Evolutionary conservation across 352 stramenopile genomes (phyloP), one percentile per base, ranked within the genome.

Genomic region (Globisporangium lucens): DNA sequence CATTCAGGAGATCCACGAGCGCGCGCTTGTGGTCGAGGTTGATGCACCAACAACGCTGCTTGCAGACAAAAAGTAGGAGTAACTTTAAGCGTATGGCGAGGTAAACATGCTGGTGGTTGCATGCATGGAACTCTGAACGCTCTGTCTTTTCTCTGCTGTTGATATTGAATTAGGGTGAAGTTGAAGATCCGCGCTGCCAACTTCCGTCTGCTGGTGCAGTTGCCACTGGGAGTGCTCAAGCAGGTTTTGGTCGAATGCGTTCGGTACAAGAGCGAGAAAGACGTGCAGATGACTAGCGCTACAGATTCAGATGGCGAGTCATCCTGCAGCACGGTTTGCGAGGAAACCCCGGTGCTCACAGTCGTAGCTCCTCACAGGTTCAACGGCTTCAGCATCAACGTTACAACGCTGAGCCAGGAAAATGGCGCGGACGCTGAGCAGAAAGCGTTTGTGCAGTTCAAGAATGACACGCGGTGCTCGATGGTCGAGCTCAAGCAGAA

Each of bases 221-320:
- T 78, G n/a, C 74, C 79, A 1, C 30, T 89, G 1, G 15, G 47
- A 13, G 29, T 66, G 17, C 46, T 87, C 24, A 87, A 86, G 55
- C 69, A 58, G 3, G 52, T 76, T 15, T 22, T 83, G 15, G 8
- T 82, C 27, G 41, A 36, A 22, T 71, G 61, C 57, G 9, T 63
- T 20, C 55, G 49, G 3, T 49, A 61, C 15, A 43, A 49, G 24
- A 51, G 29, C 15, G 49, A 53, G 20, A 33, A 47, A 41, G 33
- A 43, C 2, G 7, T 27, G 2, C 29, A 58, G n/a, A 56, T n/a
- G 15, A 46, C 13, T 7, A 58, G 46, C n/a, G 10, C 20, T 2
- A 47, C 46, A 0, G 46, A 49, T 8, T 58, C 46, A 17, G 56
- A 49, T 29, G 22, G n/a, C n/a, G 56, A 61, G 8, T 38, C 17